phyloP scores from a whole-genome alignment of 202 grass and related monocot species.

The Panicum virgatum region DNA sequence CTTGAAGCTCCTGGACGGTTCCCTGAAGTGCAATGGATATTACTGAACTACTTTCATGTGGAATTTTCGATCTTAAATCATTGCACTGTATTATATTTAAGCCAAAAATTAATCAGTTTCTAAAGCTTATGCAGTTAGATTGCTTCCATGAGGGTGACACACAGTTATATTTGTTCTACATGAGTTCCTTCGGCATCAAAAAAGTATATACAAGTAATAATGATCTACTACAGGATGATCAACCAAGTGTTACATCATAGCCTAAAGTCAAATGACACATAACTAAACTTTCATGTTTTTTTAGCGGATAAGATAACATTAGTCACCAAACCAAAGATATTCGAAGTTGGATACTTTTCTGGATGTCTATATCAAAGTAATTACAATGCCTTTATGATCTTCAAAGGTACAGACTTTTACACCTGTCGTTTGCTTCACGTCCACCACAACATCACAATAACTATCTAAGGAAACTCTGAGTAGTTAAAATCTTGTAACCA shows the following conservation, averaged over 20 bases:
- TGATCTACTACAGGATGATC: constrained; percentile 13
- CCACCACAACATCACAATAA: neutral
- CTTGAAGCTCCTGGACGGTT: neutral
- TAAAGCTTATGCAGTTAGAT: constrained; percentile 7
- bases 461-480: constrained; percentile 5
- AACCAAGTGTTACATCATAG: constrained; percentile 26
- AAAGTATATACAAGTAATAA: constrained; percentile 18
- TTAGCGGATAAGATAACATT: constrained; percentile 36
- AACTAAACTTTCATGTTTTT: constrained; percentile 30
- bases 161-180: neutral
- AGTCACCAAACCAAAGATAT: constrained; percentile 32
- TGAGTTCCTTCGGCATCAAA: neutral
- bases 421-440: constrained; percentile 22
- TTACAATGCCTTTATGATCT: constrained; percentile 27
- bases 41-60: neutral
- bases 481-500: neutral
- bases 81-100: neutral
- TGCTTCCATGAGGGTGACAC: constrained; percentile 8
- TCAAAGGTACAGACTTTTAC: constrained; percentile 29
- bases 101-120: constrained; percentile 15
- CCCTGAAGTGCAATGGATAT: constrained; percentile 15
- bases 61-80: neutral
- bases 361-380: constrained; percentile 40
- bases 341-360: constrained; percentile 26
- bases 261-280: constrained; percentile 40